These are phyloP conservation scores for Pseudopyricularia javanii DNA, from an alignment of 2,329 filamentous ascomycete genomes.

Conservation along the genomic window DNA sequence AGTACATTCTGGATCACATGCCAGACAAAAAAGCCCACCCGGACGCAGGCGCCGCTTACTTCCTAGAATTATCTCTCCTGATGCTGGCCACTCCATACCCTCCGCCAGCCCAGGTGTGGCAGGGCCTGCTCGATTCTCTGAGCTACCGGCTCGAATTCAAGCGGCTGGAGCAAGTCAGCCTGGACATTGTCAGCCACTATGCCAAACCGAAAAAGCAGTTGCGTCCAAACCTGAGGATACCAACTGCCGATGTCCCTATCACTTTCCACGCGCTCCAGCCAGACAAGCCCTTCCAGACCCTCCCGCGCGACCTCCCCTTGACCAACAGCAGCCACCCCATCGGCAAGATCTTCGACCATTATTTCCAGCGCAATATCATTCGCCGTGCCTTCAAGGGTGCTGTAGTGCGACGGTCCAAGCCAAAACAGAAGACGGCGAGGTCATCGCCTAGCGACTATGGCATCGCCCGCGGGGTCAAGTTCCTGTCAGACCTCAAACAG, in stretches of 20 bases:
- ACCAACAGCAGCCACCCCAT: slow-evolving; percentile 31
- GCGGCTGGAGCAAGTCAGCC: slow-evolving; percentile 29
- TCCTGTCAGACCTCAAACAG: slow-evolving; percentile 19
- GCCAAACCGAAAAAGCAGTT: slow-evolving; percentile 11
- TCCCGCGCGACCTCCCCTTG: slow-evolving; percentile 29
- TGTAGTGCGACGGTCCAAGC: slow-evolving; percentile 9
- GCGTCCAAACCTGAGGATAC: slow-evolving; percentile 26
- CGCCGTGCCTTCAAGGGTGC: slow-evolving; percentile 32
- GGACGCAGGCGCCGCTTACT: slow-evolving; percentile 14
- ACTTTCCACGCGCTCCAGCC: slow-evolving; percentile 12
- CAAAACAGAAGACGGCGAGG: not conserved
- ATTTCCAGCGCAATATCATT: slow-evolving; percentile 26
- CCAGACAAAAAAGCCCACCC: slow-evolving; percentile 10
- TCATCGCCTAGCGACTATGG: slow-evolving; percentile 11
- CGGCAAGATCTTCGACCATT: slow-evolving; percentile 28
- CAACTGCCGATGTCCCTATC: slow-evolving; percentile 28
- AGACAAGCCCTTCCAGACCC: slow-evolving; percentile 17
- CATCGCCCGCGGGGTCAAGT: slow-evolving; percentile 17
- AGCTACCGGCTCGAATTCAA: slow-evolving; percentile 28
- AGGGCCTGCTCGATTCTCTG: slow-evolving; percentile 28
- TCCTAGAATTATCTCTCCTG: slow-evolving; percentile 19
- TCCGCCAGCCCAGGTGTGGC: slow-evolving; percentile 27
- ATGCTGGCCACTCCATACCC: slow-evolving; percentile 26
- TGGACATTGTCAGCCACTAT: slow-evolving; percentile 29
- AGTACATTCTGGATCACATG: slow-evolving; percentile 16